phyloP scores from a whole-genome alignment of 169 alveolate genomes.

The Eimeria mitis region DNA sequence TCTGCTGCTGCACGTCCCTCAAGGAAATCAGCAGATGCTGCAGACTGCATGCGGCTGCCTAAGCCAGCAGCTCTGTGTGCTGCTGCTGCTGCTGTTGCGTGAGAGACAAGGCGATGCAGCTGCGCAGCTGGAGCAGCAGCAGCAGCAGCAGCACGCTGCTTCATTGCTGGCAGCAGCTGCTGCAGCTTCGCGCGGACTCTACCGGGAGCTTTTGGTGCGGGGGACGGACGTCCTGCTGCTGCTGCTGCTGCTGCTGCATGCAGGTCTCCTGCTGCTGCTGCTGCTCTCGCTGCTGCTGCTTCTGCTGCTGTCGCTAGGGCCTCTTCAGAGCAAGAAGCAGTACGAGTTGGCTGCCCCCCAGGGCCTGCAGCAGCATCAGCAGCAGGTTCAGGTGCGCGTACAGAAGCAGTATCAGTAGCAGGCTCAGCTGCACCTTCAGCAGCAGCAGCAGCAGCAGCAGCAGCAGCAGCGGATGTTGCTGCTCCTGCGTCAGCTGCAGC shows the following conservation, averaged over 20 bases:
- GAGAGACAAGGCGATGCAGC: constrained; percentile 51
- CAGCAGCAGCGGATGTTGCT: not conserved
- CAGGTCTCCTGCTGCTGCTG: not conserved
- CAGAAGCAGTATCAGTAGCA: not conserved
- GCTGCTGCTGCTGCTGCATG: constrained; percentile 10
- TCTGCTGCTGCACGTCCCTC: constrained; percentile 16
- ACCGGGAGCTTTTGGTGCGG: not conserved
- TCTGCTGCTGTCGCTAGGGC: not conserved
- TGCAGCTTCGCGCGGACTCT: constrained; percentile 56
- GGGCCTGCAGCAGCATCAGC: constrained; percentile 16
- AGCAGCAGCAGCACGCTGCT: constrained; percentile 72
- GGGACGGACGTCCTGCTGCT: not conserved
- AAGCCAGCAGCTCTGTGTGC: not conserved
- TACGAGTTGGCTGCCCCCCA: not conserved
- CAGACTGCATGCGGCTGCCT: not conserved
- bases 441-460: not conserved
- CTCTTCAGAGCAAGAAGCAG: not conserved
- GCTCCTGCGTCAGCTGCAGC: not conserved
- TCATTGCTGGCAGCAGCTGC: constrained; percentile 71
- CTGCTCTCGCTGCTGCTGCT: not conserved
- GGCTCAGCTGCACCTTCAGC: not conserved
- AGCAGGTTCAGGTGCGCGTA: not conserved
- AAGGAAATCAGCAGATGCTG: not conserved
- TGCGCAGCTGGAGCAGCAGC: constrained; percentile 67
- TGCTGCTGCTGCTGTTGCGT: constrained; percentile 43